Percentiles rank a stretch among this genome's conserved stretches.
Evolutionary conservation across 1,284 basidiomycete species (phyloP).

Genomic region (Ganoderma lucidum): DNA sequence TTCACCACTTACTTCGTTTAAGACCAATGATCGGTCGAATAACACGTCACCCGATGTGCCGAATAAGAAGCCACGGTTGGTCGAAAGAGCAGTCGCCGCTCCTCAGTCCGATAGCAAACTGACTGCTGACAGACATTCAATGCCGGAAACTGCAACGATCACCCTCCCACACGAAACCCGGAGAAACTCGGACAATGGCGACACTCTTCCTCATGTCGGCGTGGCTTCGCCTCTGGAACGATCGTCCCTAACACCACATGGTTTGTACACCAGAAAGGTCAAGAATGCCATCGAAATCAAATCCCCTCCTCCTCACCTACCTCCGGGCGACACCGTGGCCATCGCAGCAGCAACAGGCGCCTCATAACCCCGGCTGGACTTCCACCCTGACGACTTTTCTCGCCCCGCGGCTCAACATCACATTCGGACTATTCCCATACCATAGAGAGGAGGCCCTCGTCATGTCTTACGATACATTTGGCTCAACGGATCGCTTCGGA

Average conservation of each 20-base stretch:
- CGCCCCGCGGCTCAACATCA: slow-evolving; percentile 3
- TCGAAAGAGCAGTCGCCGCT: slow-evolving; percentile 35
- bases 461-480: slow-evolving; percentile 31
- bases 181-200: slow-evolving; percentile 36
- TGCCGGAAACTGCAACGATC: slow-evolving; percentile 33
- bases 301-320: slow-evolving; percentile 58
- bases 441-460: slow-evolving; percentile 24
- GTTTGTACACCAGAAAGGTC: slow-evolving; percentile 47
- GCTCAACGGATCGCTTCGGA: slow-evolving; percentile 25
- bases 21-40: slow-evolving; percentile 69
- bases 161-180: slow-evolving; percentile 28
- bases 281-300: slow-evolving; percentile 62
- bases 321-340: slow-evolving; percentile 69
- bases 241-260: slow-evolving; percentile 28
- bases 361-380: slow-evolving; percentile 48
- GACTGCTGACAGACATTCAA: slow-evolving; percentile 50
- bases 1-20: slow-evolving; percentile 32
- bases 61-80: slow-evolving; percentile 74
- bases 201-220: slow-evolving; percentile 22
- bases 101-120: slow-evolving; percentile 32
- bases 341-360: slow-evolving; percentile 59
- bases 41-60: slow-evolving; percentile 75
- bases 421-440: slow-evolving; percentile 12
- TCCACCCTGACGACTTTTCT: slow-evolving; percentile 8
- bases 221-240: slow-evolving; percentile 25